Evolutionary conservation across 306 rosid genomes (phyloP).

Genomic region (Malus orientalis): DNA sequence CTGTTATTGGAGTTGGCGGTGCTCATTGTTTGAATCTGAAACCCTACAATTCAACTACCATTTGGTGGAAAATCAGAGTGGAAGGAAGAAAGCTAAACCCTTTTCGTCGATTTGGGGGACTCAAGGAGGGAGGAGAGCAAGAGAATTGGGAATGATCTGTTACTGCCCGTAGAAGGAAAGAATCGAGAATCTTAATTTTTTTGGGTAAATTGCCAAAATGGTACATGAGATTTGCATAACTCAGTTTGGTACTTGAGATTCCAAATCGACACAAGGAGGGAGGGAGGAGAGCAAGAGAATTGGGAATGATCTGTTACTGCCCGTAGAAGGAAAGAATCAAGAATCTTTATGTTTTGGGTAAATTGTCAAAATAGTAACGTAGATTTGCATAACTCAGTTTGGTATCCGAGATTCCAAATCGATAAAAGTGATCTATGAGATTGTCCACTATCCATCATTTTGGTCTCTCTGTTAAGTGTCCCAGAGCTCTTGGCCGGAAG

Average conservation of each 20-base stretch:
- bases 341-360: not conserved
- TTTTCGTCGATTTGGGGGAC: not conserved
- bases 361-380: no score
- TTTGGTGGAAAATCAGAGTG: not conserved
- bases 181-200: not conserved
- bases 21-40: constrained; percentile 28
- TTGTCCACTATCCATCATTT: no score
- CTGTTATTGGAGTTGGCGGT: constrained; percentile 17
- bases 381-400: no score
- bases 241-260: no score
- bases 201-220: no score
- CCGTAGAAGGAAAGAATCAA: not conserved
- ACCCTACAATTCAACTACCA: constrained; percentile 37
- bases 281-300: not conserved
- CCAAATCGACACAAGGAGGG: no score
- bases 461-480: no score
- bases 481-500: no score
- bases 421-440: no score
- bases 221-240: no score
- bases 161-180: not conserved
- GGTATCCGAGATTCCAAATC: no score
- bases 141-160: not conserved
- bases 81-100: not conserved
- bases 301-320: not conserved
- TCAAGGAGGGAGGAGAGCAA: not conserved